Evolutionary conservation across 768 basidiomycete species (phyloP).

Genomic region (Trametes maxima): DNA sequence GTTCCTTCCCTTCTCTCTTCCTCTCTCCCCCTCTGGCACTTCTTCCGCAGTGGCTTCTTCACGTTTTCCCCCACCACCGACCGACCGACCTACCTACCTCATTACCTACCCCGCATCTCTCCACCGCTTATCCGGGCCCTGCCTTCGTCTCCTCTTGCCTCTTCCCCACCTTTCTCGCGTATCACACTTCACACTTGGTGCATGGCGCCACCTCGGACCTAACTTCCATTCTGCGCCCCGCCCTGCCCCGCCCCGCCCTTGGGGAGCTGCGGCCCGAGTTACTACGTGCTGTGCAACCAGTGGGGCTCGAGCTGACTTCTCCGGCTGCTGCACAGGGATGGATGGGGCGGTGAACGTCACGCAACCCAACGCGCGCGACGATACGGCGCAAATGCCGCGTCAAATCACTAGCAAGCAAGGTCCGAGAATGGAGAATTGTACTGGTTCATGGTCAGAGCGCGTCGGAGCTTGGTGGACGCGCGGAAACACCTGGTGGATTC

Average conservation of each 20-base stretch:
- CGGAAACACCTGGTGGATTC: too few relatives aligned
- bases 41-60: too few relatives aligned
- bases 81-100: too few relatives aligned
- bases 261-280: not conserved
- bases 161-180: not conserved
- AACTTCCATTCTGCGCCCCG: not conserved
- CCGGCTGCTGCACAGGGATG: slow-evolving; percentile 18
- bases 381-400: not conserved
- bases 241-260: not conserved
- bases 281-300: not conserved
- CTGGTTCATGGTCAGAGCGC: too few relatives aligned
- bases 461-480: too few relatives aligned
- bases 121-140: not conserved
- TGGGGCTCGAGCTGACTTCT: not conserved
- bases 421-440: too few relatives aligned
- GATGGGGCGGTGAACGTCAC: slow-evolving; percentile 27
- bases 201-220: not conserved
- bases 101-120: not conserved
- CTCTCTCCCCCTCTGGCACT: not conserved
- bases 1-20: slow-evolving; percentile 28
- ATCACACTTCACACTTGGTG: not conserved
- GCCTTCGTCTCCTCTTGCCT: not conserved
- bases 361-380: not conserved
- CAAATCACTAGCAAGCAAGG: too few relatives aligned
- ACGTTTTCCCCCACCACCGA: too few relatives aligned